phyloP scores from a whole-genome alignment of 208 protist genomes.

The Leishmania gerbilli region DNA sequence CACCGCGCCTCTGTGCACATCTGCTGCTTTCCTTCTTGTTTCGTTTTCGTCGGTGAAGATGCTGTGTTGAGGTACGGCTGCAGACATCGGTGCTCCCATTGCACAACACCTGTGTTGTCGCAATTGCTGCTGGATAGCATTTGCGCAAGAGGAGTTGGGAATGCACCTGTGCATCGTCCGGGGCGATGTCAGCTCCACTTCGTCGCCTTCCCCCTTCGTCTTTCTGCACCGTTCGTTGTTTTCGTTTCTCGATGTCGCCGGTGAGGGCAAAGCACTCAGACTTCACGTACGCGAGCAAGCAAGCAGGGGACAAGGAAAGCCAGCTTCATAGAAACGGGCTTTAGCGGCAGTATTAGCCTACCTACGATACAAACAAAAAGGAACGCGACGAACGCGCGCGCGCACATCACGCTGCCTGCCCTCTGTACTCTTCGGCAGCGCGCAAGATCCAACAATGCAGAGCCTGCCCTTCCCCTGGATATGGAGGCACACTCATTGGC shows the following conservation, averaged over 20 bases:
- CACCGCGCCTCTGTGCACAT: neutral
- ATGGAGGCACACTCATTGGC: neutral
- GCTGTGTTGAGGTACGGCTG: neutral
- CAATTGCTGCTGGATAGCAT: neutral
- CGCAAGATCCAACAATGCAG: neutral
- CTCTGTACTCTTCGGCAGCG: neutral
- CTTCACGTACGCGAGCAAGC: neutral
- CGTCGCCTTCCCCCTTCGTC: neutral
- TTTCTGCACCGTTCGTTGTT: neutral
- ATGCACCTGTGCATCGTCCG: neutral
- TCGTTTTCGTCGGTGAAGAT: neutral
- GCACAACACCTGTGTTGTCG: neutral
- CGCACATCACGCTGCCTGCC: neutral
- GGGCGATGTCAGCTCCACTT: neutral
- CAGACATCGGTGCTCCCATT: neutral
- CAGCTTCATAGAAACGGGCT: neutral
- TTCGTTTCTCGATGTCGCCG: neutral
- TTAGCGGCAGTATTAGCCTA: neutral
- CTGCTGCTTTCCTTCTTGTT: neutral
- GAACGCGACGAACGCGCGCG: neutral
- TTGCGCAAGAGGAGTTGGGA: too few species aligned
- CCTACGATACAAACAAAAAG: neutral
- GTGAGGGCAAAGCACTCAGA: neutral
- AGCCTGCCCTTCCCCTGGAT: neutral
- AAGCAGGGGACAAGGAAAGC: neutral